A percentile compares a stretch with the other conserved stretches of the same genome.
phyloP scores from a whole-genome alignment of 768 basidiomycete genomes.

The Boletus patriciae region DNA sequence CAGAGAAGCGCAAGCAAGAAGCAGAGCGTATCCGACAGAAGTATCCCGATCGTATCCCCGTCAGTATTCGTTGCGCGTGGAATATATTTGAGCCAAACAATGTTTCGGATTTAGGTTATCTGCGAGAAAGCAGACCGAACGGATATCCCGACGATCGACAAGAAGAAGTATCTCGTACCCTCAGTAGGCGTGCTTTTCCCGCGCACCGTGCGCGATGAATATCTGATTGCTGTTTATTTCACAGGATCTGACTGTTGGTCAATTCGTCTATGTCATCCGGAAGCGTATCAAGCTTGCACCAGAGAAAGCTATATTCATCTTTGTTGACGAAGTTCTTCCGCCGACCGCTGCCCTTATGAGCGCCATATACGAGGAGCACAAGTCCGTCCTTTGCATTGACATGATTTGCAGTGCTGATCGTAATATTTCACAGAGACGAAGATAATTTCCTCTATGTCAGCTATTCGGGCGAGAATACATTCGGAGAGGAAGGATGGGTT shows the following conservation, averaged over 20 bases:
- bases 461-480: constrained; percentile 98
- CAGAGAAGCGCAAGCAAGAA: constrained; percentile 99
- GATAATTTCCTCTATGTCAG: constrained; percentile 99
- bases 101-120: constrained; percentile 68
- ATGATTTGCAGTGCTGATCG: constrained; percentile 27
- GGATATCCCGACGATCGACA: constrained; percentile 99
- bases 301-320: constrained; percentile 99
- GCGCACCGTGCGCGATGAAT: constrained; percentile 18
- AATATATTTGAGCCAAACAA: constrained; percentile 9
- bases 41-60: constrained; percentile 97
- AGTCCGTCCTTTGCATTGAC: constrained; percentile 54
- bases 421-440: constrained; percentile 70
- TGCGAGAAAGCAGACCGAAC: constrained; percentile 99
- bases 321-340: constrained; percentile 97
- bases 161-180: constrained; percentile 99
- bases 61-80: constrained; percentile 40
- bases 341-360: constrained; percentile 99
- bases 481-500: constrained; percentile 51
- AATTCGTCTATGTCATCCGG: constrained; percentile 99
- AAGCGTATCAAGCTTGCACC: constrained; percentile 99
- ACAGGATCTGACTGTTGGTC: constrained; percentile 94
- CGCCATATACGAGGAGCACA: constrained; percentile 99
- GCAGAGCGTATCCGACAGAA: constrained; percentile 98
- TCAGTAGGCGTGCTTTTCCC: constrained; percentile 57
- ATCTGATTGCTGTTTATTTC: constrained; percentile 23